These are phyloP conservation scores for Lentinula sp. DNA, from an alignment of 768 basidiomycete genomes.

Conservation along the genomic window DNA sequence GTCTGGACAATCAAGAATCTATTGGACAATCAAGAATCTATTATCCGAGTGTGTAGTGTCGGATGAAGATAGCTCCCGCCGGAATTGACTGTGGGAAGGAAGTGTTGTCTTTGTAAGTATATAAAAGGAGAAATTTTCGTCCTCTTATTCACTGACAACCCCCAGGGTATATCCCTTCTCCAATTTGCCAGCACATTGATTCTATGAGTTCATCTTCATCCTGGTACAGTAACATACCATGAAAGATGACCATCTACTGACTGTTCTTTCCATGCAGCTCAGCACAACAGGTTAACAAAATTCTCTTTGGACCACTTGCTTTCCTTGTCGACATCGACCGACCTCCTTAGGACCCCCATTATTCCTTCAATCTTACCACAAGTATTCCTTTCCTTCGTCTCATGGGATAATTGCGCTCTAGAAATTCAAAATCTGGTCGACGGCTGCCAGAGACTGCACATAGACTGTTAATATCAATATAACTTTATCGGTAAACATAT, in stretches of 20 bases:
- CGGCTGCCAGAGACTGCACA: slow-evolving; percentile 26
- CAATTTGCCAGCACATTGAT: slow-evolving; percentile 17
- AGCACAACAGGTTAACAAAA: slow-evolving; percentile 43
- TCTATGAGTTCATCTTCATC: slow-evolving; percentile 49
- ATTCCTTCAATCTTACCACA: slow-evolving; percentile 3
- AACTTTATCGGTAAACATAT: slow-evolving; percentile 8
- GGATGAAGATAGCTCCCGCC: background rate
- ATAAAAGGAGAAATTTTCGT: background rate
- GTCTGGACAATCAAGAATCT: background rate
- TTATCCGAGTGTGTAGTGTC: background rate
- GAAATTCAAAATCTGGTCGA: slow-evolving; percentile 33
- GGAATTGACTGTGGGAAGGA: slow-evolving; percentile 8
- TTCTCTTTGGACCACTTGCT: slow-evolving; percentile 59
- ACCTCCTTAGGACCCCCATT: slow-evolving; percentile 57
- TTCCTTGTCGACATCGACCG: slow-evolving; percentile 65
- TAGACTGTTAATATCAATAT: slow-evolving; percentile 22
- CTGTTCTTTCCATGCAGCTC: slow-evolving; percentile 24
- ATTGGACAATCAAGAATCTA: background rate
- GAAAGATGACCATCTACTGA: slow-evolving; percentile 5
- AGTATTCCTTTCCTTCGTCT: slow-evolving; percentile 10
- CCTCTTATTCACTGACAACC: slow-evolving; percentile 7
- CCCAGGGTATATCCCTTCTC: slow-evolving; percentile 15
- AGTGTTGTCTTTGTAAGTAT: slow-evolving; percentile 2
- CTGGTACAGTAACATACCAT: slow-evolving; percentile 20
- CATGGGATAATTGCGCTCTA: slow-evolving; percentile 37